phyloP scores from a whole-genome alignment of 1,284 basidiomycete species.

The Rhodotorula sp. region DNA sequence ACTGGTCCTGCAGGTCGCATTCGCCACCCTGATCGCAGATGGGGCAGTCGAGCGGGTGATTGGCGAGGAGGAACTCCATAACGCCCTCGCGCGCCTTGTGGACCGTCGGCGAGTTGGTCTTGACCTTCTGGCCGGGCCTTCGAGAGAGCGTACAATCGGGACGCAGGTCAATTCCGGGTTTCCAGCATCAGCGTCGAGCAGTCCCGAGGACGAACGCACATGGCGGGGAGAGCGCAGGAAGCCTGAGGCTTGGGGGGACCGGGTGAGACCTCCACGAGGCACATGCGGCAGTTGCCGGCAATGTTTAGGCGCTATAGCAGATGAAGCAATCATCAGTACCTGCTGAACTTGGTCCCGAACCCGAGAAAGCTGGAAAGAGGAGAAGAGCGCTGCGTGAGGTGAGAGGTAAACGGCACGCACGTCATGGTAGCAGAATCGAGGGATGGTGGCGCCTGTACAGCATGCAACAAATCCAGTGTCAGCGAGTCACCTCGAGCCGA shows the following conservation, averaged over 20 bases:
- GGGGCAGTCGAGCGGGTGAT: constrained; percentile 97
- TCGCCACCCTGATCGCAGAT: constrained; percentile 86
- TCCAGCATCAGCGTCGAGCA: too few species aligned
- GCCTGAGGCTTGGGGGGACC: constrained; percentile 47
- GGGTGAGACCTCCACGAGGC: constrained; percentile 80
- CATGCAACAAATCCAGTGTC: not conserved
- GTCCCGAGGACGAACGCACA: constrained; percentile 54
- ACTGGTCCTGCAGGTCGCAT: constrained; percentile 99
- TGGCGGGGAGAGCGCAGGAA: constrained; percentile 88
- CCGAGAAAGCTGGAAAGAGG: not conserved
- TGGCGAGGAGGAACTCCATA: constrained; percentile 97
- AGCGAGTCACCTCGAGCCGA: not conserved
- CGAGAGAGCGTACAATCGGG: not conserved
- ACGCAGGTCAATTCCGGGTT: not conserved
- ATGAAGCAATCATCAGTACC: not conserved
- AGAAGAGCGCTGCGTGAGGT: not conserved
- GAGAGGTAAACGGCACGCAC: constrained; percentile 54
- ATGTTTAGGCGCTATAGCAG: constrained; percentile 70
- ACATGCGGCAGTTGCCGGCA: constrained; percentile 97
- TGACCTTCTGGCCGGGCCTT: constrained; percentile 83
- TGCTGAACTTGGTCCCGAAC: not conserved
- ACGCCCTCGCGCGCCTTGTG: constrained; percentile 97
- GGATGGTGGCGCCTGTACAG: constrained; percentile 43
- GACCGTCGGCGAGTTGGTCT: constrained; percentile 90
- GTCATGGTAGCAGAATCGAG: constrained; percentile 88